Evolutionary conservation across 1,284 basidiomycete genomes (phyloP), one percentile per base, ranked within the genome.

Genomic region (Gastroboletus turbinatus): DNA sequence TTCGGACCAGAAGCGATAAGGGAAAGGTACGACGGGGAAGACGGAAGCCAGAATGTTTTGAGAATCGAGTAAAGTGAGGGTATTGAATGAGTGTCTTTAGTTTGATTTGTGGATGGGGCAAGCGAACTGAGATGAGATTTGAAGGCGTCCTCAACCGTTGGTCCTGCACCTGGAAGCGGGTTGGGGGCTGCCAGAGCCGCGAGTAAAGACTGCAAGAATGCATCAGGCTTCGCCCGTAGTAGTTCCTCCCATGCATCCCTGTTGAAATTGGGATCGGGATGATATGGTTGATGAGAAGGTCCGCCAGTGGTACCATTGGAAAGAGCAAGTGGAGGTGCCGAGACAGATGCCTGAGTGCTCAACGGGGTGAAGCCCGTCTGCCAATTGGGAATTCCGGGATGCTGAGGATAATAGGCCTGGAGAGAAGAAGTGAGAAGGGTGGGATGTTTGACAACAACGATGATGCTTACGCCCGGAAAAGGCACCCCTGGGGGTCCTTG

Each of bases 31-130:
- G 83, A 76, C 0, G 88, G 87, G 0, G 86, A 88, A 0, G 81
- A 82, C 0, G 88, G 88, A 13, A 90, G 75, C 88, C 88, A 90
- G 61, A 90, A 90, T 0, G 88, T 89, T 67, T 86, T 87, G 42
- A 90, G 75, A 56, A 87, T 80, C 5, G 83, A 85, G 66, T 90
- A 90, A 0, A 88, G 71, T 0, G 82, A 80, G 0, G 87, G 87
- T 43, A 86, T 84, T 16, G 79, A 68, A 50, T 81, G 79, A n/a
- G 73, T 60, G 44, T 70, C 69, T 56, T 66, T 62, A 53, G 70
- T 69, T 56, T 80, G 75, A 51, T 76, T 65, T 61, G 72, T 62
- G 21, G 75, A 69, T 2, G 79, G 74, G 0, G 82, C 75, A 4
- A 89, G 75, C 0, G 85, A 86, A 49, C 75, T 78, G 16, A 90